Base-by-base conservation (phyloP, 2,329 filamentous ascomycete genomes). In the Penicillium sp. region DNA sequence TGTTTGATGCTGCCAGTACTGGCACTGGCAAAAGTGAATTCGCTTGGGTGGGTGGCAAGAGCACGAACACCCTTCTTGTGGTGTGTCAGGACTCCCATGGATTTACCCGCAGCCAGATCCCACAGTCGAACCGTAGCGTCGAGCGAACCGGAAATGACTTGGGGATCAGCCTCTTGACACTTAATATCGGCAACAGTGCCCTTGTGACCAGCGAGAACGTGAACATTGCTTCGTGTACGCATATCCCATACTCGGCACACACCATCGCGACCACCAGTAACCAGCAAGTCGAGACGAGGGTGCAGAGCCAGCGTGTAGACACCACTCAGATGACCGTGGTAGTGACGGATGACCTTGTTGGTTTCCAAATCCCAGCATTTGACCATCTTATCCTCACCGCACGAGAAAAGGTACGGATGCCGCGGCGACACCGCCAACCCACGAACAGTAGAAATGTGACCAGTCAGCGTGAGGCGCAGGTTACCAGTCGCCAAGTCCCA, bases 351-450 rank as follows among this genome's bases (percentile, higher is more conserved):
- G 58, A 99, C 95, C 76, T 97, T 97, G 80, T 99, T 99, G n/a
- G 93, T 97, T 76, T 99, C 95, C 64, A 99, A 79, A 79, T 99
- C 95, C 95, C 95, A 99, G 78, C 95, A 99, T 78, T 99, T 99
- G 61, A 99, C 95, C 93, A 97, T 97, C 81, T 99, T 99, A 75
- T 99, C 95, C 76, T 99, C 95, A 57, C 91, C 96, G 70, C 95
- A 99, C 11, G 92, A 96, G 76, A 99, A 99, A 10, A 99, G 84
- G 71, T 99, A 99, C 0, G 95, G 96, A 77, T 99, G 95, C 47
- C 95, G 83, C 16, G 93, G 90, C 21, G 91, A 96, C 8, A 99
- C 91, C 0, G 93, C 95, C 48, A 99, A 83, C 2, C 95, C 95
- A 52, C 93, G 87, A 1, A 97, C 93, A 4, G 91, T 96, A 49